A percentile compares a stretch with the other conserved stretches of the same genome.
Conservation (phyloP, 2,329 filamentous ascomycete species). For the Podosphaera leucotricha region DNA sequence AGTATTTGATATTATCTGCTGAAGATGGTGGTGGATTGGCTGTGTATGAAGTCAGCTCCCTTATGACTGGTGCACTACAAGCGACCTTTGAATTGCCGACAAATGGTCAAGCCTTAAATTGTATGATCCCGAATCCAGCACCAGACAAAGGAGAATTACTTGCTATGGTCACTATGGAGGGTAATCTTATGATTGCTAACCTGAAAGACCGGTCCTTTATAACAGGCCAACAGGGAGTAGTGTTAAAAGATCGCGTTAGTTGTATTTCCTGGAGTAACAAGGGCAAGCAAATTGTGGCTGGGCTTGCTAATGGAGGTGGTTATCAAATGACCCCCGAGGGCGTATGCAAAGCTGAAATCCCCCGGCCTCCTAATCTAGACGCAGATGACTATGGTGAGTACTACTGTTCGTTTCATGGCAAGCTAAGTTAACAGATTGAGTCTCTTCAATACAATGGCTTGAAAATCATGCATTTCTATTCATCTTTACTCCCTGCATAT, state of each 20-base stretch:
- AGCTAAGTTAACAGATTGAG: conserved; percentile 20
- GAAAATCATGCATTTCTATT: conserved; percentile 68
- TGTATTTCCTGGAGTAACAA: conserved; percentile 79
- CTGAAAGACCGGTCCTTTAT: conserved; percentile 40
- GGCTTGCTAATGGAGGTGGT: conserved; percentile 56
- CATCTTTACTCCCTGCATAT: conserved; percentile 46
- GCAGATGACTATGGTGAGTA: conserved; percentile 40
- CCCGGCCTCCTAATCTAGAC: conserved; percentile 44
- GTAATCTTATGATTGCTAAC: conserved; percentile 66
- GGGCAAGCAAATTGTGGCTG: conserved; percentile 81
- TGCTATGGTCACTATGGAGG: conserved; percentile 57
- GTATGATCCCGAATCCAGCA: conserved; percentile 59
- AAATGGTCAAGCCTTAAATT: conserved; percentile 47
- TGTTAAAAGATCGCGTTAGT: conserved; percentile 52
- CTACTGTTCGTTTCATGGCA: conserved; percentile 1
- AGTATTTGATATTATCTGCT: conserved; percentile 59
- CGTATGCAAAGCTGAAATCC: conserved; percentile 51
- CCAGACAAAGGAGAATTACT: conserved; percentile 49
- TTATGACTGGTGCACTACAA: conserved; percentile 42
- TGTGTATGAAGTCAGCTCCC: conserved; percentile 51
- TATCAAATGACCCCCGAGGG: conserved; percentile 70
- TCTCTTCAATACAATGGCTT: conserved; percentile 68
- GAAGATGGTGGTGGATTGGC: conserved; percentile 62
- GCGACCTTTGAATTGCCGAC: conserved; percentile 55
- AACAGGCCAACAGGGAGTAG: conserved; percentile 33